Base-by-base conservation (phyloP, 2,329 filamentous ascomycete genomes). In the Aspergillus candidus region DNA sequence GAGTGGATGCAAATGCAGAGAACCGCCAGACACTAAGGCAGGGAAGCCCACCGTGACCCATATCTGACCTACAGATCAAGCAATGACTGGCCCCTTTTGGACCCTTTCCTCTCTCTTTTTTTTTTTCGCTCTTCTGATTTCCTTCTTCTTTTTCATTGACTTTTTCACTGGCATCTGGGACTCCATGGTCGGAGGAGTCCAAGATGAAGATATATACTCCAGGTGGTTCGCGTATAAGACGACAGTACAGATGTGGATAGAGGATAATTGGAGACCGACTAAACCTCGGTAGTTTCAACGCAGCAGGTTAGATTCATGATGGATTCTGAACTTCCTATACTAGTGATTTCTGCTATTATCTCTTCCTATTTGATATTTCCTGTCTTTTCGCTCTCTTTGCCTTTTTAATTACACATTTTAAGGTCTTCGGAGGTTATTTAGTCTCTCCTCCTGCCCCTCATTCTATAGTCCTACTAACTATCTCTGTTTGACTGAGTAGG, bases 1-100 rank as follows among this genome's bases (percentile, higher is more conserved):
- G 35, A 39, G 44, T 52, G 47, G 49, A 38, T 44, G 30, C 22
- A 17, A 47, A 38, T 44, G 43, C 29, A 15, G n/a, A 32, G 11
- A 33, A 43, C 46, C 43, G 46, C 37, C 35, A 46, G 41, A 41
- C 40, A 42, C 41, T 40, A 45, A 37, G 41, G 22, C 22, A 27
- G 22, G 22, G 22, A 27, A 27, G 22, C 38, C 18, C 30, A 40
- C 36, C 40, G 13, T 30, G 31, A 41, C 38, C 38, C 35, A 27
- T 35, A 17, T 40, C 36, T 35, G 35, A 18, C 13, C 40, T 35
- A 31, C 45, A 32, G 34, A 32, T 47, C 41, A 27, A 27, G 22
- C 22, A 27, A 27, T 27, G 22, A 27, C 22, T 27, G 22, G 22
- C 22, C 22, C 22, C 41, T 35, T 40, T 30, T 41, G 40, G 11